Base-by-base conservation (phyloP, 2,329 filamentous ascomycete genomes). In the Emergomyces africanus region DNA sequence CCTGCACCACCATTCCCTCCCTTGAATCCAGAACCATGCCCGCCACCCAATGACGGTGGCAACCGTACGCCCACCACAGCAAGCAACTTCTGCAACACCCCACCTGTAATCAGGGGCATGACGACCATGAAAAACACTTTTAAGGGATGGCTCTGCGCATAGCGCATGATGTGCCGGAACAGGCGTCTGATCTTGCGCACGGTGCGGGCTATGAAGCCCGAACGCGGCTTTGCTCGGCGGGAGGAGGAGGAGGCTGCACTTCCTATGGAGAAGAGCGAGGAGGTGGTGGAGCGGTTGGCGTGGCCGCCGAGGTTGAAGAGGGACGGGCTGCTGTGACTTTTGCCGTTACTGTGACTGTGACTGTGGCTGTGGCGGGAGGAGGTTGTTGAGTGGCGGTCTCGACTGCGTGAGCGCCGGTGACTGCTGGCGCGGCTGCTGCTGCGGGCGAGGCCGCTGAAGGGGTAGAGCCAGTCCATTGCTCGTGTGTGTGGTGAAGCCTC, bases 121-220 rank as follows among this genome's bases (percentile, higher is more conserved):
- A 96, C 81, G 63, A 96, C 86, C 62, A 90, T 82, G 78, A 89
- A 79, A 77, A 96, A 88, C 54, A 95, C 88, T 75, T 95, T 95
- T 69, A 90, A 76, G 0, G 91, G 92, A 75, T 96, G 87, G 42
- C 84, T 81, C 70, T 89, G 87, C 67, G 89, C 87, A 75, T 92
- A 95, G 71, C 86, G 83, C 71, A 87, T 79, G 9, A 96, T 83
- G 70, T 95, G 86, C 68, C 87, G 87, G 60, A 96, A 76, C 62
- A 96, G 82, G 49, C 87, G 84, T 69, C 86, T 87, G 61, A 96
- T 82, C 67, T 89, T 86, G 72, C 83, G 82, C 71, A 89, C 81
- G 53, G 90, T 79, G 65, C 86, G 84, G 59, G 83, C 77, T 63
- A 96, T 75, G 76, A 95, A 96, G 68, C 85, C 87, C 61, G 83